A percentile compares a stretch with the other conserved stretches of the same genome.
These are phyloP conservation scores for Postia placenta DNA, from an alignment of 768 basidiomycete species.

Conservation along the genomic window DNA sequence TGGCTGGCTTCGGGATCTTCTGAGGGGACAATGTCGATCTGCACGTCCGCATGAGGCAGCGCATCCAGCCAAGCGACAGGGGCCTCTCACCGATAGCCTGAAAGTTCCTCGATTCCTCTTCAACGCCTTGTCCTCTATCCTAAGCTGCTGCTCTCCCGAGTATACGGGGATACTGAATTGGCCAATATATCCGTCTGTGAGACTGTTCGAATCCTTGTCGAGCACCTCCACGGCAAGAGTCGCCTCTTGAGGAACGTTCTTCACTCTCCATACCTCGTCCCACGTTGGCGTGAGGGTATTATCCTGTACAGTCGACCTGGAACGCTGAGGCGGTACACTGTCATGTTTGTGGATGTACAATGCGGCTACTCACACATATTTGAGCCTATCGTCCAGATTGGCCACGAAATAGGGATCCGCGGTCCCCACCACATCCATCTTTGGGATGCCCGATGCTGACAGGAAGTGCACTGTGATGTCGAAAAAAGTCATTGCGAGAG, in stretches of 20 bases:
- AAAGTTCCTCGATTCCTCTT: conserved; percentile 52
- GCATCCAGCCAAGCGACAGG: too few species aligned
- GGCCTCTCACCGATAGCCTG: conserved; percentile 65
- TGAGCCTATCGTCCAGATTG: conserved; percentile 54
- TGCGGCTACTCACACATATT: conserved; percentile 50
- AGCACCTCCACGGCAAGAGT: conserved; percentile 53
- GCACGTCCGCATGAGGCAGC: conserved; percentile 3
- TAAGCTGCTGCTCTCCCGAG: conserved; percentile 57
- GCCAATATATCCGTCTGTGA: conserved; percentile 61
- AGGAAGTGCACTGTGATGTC: conserved; percentile 67
- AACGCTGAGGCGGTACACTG: background rate
- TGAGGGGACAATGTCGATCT: conserved; percentile 55
- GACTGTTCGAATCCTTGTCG: conserved; percentile 58
- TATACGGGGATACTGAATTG: conserved; percentile 47
- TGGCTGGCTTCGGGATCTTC: conserved; percentile 29
- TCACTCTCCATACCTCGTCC: conserved; percentile 71
- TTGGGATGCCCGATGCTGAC: conserved; percentile 61
- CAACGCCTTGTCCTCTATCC: conserved; percentile 49
- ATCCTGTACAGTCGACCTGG: conserved; percentile 59
- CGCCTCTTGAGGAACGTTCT: conserved; percentile 66
- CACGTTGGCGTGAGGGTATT: conserved; percentile 59
- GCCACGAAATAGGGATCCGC: conserved; percentile 74
- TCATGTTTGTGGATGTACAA: background rate
- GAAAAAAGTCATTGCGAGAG: conserved; percentile 29
- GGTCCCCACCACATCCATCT: conserved; percentile 57